Conservation (phyloP, 805 yeast genomes). For the Wickerhamomyces bovis region DNA sequence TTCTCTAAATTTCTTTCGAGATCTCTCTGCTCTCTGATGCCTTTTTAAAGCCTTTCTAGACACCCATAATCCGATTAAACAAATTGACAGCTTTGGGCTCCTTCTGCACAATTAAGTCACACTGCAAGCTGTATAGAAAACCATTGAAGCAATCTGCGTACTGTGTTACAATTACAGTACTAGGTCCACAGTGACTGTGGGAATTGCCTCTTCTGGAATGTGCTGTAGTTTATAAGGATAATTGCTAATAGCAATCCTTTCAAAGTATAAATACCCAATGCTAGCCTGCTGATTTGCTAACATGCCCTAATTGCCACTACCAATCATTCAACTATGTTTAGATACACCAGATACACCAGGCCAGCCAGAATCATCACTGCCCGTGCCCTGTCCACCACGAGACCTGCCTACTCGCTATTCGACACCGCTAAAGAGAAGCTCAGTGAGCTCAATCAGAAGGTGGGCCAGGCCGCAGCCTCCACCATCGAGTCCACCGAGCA, state of each 20-base stretch:
- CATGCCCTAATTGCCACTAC: too few relatives aligned
- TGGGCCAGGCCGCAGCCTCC: constrained; percentile 21
- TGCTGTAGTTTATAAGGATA: background rate
- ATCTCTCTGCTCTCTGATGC: too few relatives aligned
- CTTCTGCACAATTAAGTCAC: background rate
- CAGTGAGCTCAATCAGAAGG: constrained; percentile 17
- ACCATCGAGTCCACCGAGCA: constrained; percentile 16
- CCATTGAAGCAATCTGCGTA: too few relatives aligned
- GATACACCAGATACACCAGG: constrained; percentile 1
- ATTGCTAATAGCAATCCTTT: constrained; percentile 1
- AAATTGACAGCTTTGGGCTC: too few relatives aligned
- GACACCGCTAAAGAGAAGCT: constrained; percentile 20
- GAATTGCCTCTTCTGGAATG: background rate
- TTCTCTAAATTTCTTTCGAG: too few relatives aligned
- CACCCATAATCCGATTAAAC: too few relatives aligned
- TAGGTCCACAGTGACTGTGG: too few relatives aligned
- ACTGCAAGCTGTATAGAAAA: background rate
- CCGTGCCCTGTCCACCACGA: background rate
- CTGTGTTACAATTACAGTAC: too few relatives aligned
- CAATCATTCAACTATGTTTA: background rate
- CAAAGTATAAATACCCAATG: background rate
- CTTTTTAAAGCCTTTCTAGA: too few relatives aligned
- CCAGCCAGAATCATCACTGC: background rate
- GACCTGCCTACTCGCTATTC: constrained; percentile 12
- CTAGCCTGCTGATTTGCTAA: too few relatives aligned